Evolutionary conservation across 768 basidiomycete genomes (phyloP).

Genomic region (Rhodotorula diobovata): DNA sequence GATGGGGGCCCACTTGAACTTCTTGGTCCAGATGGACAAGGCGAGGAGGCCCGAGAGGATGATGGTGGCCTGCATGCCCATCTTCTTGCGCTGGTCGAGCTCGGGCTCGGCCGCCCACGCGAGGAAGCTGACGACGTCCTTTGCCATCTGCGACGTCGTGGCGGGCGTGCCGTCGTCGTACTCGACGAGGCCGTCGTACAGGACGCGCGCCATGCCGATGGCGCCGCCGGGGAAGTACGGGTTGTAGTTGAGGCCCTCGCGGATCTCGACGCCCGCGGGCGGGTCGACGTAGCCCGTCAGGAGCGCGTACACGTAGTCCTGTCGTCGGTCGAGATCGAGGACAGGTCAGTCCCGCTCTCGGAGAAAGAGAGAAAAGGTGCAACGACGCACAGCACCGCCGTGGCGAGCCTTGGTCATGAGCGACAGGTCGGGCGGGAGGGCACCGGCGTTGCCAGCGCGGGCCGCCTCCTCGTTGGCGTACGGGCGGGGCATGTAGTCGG

Average conservation of each 20-base stretch:
- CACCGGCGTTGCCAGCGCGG: conserved; percentile 85
- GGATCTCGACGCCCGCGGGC: conserved; percentile 87
- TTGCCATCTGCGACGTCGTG: conserved; percentile 97
- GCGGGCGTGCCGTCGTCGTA: conserved; percentile 95
- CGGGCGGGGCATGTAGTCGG: conserved; percentile 90
- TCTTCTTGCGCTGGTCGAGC: conserved; percentile 95
- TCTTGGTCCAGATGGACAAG: conserved; percentile 35
- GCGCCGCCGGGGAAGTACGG: conserved; percentile 98
- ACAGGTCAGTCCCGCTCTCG: neutral
- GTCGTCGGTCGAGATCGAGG: neutral
- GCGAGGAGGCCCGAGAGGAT: conserved; percentile 55
- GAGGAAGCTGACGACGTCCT: conserved; percentile 65
- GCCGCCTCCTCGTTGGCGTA: conserved; percentile 99
- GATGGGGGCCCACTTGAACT: conserved; percentile 40
- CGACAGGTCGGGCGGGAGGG: conserved; percentile 92
- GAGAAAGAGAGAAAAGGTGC: neutral
- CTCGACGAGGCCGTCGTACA: conserved; percentile 94
- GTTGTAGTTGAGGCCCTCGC: conserved; percentile 96
- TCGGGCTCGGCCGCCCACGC: conserved; percentile 81
- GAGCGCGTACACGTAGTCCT: conserved; percentile 97
- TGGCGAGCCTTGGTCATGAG: conserved; percentile 98
- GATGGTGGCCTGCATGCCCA: conserved; percentile 83
- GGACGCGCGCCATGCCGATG: conserved; percentile 93
- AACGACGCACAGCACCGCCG: conserved; percentile 63
- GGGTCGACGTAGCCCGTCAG: conserved; percentile 96